Base-by-base conservation (phyloP, 2,329 filamentous ascomycete genomes). In the Malbranchea cinnamomea region DNA sequence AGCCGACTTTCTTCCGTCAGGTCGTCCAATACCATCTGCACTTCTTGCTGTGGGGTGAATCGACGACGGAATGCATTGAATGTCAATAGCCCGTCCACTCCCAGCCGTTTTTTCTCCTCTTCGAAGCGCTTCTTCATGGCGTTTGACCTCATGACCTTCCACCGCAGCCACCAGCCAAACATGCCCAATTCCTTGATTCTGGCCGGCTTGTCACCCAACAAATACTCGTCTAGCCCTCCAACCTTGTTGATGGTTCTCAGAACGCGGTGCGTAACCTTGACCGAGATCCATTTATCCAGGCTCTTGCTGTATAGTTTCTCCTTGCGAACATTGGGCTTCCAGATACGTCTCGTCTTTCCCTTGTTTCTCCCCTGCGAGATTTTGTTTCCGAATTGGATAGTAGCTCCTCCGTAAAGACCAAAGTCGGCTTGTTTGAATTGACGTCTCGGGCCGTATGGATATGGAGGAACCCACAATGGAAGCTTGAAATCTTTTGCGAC, bases 141-240 rank as follows among this genome's bases (percentile, higher is more conserved):
- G 1, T 64, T 60, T 4, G 74, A 84, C 60, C 87, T 81, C 76
- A 94, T 83, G 37, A 98, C 63, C 38, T 80, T 70, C 80, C 84
- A 94, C 40, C 89, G 66, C 47, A 98, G 60, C 44, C 76, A 72
- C 89, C 89, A 98, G 5, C 89, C 89, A 41, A 78, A 78, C 30
- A 87, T 74, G 4, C 89, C 89, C 34, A 98, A 63, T 55, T 93
- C 82, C 60, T 76, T 80, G 48, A 95, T 67, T 39, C 89, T 70
- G 23, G 65, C 68, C 10, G 77, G 63, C 58, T 83, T 89, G 51
- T 74, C 69, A 42, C 83, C 84, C 23, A 93, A 64, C 26, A 98
- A 63, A 59, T 98, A 98, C 47, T 84, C 74, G 54, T 98, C 89
- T 40, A 98, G 65, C 5, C 89, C 84, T 36, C 87, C 87, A 38